Percentiles rank a stretch among this genome's conserved stretches.
These are phyloP conservation scores for Mycosphaerella arachidis DNA, from an alignment of 2,329 filamentous ascomycete species.

Conservation along the genomic window DNA sequence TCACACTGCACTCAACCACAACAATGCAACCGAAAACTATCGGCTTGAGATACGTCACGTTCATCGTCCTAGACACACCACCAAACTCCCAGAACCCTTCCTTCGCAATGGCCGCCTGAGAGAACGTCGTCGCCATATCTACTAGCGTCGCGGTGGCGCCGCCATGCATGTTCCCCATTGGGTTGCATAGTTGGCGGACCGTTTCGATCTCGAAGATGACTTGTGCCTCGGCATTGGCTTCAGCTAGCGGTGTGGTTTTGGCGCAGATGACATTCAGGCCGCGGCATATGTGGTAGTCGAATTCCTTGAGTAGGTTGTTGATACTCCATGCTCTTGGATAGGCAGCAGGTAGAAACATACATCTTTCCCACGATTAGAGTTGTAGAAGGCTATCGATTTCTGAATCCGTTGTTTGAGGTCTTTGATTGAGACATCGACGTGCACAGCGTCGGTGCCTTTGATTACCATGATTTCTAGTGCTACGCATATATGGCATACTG, in stretches of 20 bases:
- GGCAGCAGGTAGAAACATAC: not conserved
- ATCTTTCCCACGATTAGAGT: not conserved
- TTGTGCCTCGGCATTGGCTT: not conserved
- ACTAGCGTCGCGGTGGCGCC: constrained; percentile 51
- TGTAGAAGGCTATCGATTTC: not conserved
- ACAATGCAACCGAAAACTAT: constrained; percentile 35
- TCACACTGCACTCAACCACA: constrained; percentile 39
- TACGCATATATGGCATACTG: too few species aligned
- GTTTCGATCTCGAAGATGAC: constrained; percentile 10
- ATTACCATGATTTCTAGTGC: not conserved
- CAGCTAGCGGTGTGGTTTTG: not conserved
- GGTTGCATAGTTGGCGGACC: constrained; percentile 12
- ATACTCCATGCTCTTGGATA: not conserved
- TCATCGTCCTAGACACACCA: constrained; percentile 38
- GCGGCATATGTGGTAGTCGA: not conserved
- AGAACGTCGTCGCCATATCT: constrained; percentile 47
- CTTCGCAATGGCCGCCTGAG: constrained; percentile 17
- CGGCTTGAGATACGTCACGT: constrained; percentile 42
- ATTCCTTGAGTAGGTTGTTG: not conserved
- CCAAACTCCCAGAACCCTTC: constrained; percentile 34
- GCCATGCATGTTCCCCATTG: constrained; percentile 20
- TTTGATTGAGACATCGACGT: not conserved
- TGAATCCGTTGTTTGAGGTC: not conserved
- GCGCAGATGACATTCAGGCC: not conserved
- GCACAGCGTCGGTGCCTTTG: not conserved